A percentile compares a stretch with the other conserved stretches of the same genome.
These are phyloP conservation scores for Boletus tylopilopsis DNA, from an alignment of 768 basidiomycete genomes.

Conservation along the genomic window DNA sequence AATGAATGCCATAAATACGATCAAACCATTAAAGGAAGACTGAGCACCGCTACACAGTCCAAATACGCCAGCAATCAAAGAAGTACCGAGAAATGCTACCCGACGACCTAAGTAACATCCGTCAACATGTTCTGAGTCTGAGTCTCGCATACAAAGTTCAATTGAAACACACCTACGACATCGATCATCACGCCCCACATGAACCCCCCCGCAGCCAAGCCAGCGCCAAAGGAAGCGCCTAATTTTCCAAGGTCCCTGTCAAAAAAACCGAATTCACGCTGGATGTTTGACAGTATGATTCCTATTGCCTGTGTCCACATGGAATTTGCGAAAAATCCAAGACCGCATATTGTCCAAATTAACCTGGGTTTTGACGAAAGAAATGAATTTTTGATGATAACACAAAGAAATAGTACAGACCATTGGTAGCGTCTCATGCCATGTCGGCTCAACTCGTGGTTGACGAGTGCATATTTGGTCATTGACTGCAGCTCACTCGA, in stretches of 20 bases:
- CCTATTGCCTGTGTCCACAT: conserved; percentile 1
- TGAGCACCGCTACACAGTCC: no score
- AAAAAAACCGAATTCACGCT: conserved; percentile 16
- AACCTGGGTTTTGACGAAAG: neutral
- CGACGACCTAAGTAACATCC: neutral
- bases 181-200: conserved; percentile 15
- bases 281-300: neutral
- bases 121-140: conserved; percentile 11
- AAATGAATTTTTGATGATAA: neutral
- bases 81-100: no score
- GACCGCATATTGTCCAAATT: conserved; percentile 12
- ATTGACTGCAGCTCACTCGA: neutral
- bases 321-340: conserved; percentile 7
- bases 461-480: conserved; percentile 9
- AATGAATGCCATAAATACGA: no score
- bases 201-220: conserved; percentile 3
- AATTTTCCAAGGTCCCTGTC: conserved; percentile 13
- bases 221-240: neutral
- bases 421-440: conserved; percentile 16
- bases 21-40: no score
- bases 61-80: no score
- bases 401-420: neutral
- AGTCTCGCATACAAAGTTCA: conserved; percentile 1
- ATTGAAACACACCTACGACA: conserved; percentile 14
- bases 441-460: conserved; percentile 7